Base-by-base conservation (phyloP, 495 filamentous ascomycete genomes). In the Cladorrhinum samala region DNA sequence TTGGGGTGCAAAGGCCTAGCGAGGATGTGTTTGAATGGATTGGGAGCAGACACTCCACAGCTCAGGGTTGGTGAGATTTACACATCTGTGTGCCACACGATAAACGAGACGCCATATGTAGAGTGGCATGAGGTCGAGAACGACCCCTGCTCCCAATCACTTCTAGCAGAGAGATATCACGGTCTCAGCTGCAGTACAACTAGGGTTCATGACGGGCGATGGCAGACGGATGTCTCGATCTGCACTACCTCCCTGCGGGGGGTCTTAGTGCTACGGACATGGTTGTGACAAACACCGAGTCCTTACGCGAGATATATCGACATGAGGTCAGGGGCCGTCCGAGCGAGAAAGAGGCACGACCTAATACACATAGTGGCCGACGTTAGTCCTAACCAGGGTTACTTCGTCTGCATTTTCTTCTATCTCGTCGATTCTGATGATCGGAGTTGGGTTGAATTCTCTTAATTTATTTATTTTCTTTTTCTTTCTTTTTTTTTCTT, bases 171-270 rank as follows among this genome's bases (percentile, higher is more conserved):
- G n/a, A n/a, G n/a, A n/a, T 18, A 13, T 13, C 2, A 13, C 30
- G 45, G 46, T 27, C 33, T 38, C 55, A 23, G 39, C 51, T 52
- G 55, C 55, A 50, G 39, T 54, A 20, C 58, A 42, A 57, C 43
- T 46, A 46, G 40, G 54, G 52, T 53, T 37, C 57, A 56, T 48
- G 46, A 38, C 63, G 60, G 60, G 46, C 55, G 63, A 66, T 64
- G 61, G 54, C 60, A 66, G 50, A 41, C 47, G 6, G 11, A 49
- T 54, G 62, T 61, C 58, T 57, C 59, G 61, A 66, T 64, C 61
- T 55, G 61, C 55, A 36, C 51, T 27, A 52, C 58, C 51, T 54
- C 14, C 17, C 49, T 42, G 54, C 51, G 47, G 37, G 45, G 43
- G 51, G 54, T 51, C 49, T 41, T 50, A 19, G 9, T 21, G 11